phyloP scores from a whole-genome alignment of 495 filamentous ascomycete genomes.

The Neurospora tetrasperma region DNA sequence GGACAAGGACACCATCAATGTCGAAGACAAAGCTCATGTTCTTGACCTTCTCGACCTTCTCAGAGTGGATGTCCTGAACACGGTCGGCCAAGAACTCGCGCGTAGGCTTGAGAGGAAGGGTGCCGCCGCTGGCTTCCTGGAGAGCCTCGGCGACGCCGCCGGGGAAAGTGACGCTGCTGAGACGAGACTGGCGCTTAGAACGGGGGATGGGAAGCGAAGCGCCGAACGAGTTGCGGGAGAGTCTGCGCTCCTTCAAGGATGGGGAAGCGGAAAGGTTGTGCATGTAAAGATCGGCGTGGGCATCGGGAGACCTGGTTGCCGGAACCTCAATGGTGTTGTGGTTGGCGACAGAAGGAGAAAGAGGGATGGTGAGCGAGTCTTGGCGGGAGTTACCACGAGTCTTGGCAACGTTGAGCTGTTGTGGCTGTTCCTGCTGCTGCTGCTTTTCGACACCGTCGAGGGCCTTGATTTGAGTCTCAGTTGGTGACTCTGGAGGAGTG shows the following conservation, averaged over 20 bases:
- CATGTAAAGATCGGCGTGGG: constrained; percentile 61
- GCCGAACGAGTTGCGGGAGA: constrained; percentile 73
- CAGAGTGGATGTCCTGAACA: constrained; percentile 58
- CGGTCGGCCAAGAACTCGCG: constrained; percentile 63
- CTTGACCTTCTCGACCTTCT: constrained; percentile 55
- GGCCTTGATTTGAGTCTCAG: constrained; percentile 1
- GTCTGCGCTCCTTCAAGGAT: constrained; percentile 54
- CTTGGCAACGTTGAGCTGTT: background rate
- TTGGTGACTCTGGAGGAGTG: background rate
- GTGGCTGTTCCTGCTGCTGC: background rate
- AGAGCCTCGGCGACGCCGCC: constrained; percentile 31
- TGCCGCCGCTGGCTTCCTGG: constrained; percentile 31
- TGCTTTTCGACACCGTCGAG: background rate
- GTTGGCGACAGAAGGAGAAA: constrained; percentile 7
- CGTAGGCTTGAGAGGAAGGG: constrained; percentile 42
- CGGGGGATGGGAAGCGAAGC: constrained; percentile 65
- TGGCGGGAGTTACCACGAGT: constrained; percentile 4
- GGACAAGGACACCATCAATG: constrained; percentile 57
- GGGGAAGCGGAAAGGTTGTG: constrained; percentile 59
- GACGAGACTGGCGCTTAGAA: constrained; percentile 57
- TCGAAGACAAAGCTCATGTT: constrained; percentile 61
- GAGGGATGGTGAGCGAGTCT: constrained; percentile 13
- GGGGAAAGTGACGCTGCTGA: constrained; percentile 41
- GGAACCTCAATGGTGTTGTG: constrained; percentile 58
- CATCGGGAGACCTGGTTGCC: constrained; percentile 56